Percentiles rank a stretch among this genome's conserved stretches.
Conservation (phyloP, 2,329 filamentous ascomycete species). For the Alternaria alternata region DNA sequence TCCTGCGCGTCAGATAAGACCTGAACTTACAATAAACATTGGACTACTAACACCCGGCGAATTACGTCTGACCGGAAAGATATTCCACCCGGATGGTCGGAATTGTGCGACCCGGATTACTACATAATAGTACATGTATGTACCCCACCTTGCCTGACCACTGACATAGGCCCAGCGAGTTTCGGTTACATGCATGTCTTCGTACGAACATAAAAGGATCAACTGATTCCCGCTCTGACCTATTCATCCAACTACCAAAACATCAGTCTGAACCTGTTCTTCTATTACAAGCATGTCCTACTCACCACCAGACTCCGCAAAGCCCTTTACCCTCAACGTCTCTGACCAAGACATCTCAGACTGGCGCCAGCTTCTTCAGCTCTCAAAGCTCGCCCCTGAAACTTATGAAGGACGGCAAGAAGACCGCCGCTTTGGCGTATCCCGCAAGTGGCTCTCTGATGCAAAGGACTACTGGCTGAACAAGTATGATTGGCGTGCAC, state of each 20-base stretch:
- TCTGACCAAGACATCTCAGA: slow-evolving; percentile 45
- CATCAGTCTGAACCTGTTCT: background rate
- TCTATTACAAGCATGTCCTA: slow-evolving; percentile 38
- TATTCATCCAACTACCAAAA: background rate
- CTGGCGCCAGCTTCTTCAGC: slow-evolving; percentile 47
- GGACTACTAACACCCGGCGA: background rate
- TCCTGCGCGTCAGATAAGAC: background rate
- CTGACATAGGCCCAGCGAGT: background rate
- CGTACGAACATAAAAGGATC: background rate
- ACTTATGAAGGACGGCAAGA: slow-evolving; percentile 42
- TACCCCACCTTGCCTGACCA: background rate
- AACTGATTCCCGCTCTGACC: background rate
- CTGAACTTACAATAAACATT: background rate
- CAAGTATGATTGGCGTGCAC: slow-evolving; percentile 48
- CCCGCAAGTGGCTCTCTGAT: slow-evolving; percentile 44
- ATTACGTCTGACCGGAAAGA: background rate
- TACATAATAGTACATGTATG: background rate
- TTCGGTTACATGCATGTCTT: background rate
- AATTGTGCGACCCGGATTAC: background rate
- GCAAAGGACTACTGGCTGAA: slow-evolving; percentile 51
- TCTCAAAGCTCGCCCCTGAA: slow-evolving; percentile 44
- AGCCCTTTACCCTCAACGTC: slow-evolving; percentile 45
- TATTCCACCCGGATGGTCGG: background rate
- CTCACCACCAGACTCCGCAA: slow-evolving; percentile 40
- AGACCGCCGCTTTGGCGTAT: slow-evolving; percentile 40